A percentile compares a stretch with the other conserved stretches of the same genome.
phyloP scores from a whole-genome alignment of 805 yeast genomes.

The Nakazawaea sp. region DNA sequence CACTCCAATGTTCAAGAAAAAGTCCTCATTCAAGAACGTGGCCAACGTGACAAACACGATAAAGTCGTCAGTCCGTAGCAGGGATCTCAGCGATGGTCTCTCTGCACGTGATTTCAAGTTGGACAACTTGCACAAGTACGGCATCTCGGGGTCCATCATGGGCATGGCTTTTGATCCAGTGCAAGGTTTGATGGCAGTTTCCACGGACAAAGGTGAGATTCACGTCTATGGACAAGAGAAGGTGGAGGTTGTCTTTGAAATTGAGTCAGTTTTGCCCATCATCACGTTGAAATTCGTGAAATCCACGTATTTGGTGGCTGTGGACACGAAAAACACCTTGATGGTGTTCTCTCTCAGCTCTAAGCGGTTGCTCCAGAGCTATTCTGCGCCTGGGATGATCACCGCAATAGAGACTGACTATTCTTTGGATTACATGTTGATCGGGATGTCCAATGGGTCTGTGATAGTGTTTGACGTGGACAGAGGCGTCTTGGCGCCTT shows the following conservation, averaged over 20 bases:
- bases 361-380: conserved; percentile 51
- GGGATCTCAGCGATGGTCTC: conserved; percentile 24
- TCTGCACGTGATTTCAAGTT: conserved; percentile 20
- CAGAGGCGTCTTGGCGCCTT: conserved; percentile 58
- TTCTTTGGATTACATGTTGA: conserved; percentile 74
- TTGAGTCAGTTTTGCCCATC: conserved; percentile 45
- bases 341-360: conserved; percentile 65
- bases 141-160: conserved; percentile 57
- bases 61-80: conserved; percentile 10
- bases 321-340: conserved; percentile 55
- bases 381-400: conserved; percentile 59
- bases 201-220: conserved; percentile 63
- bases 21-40: conserved; percentile 7
- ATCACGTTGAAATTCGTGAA: conserved; percentile 59
- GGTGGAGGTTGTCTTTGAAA: conserved; percentile 60
- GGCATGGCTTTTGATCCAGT: conserved; percentile 80
- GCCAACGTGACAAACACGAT: conserved; percentile 12
- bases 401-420: conserved; percentile 76
- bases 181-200: conserved; percentile 78
- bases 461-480: conserved; percentile 75
- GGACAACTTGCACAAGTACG: conserved; percentile 35
- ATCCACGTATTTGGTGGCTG: conserved; percentile 73
- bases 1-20: conserved; percentile 7
- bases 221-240: conserved; percentile 80
- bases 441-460: conserved; percentile 77